These are phyloP conservation scores for Aspergillus texensis DNA, from an alignment of 2,329 filamentous ascomycete genomes.

Conservation along the genomic window DNA sequence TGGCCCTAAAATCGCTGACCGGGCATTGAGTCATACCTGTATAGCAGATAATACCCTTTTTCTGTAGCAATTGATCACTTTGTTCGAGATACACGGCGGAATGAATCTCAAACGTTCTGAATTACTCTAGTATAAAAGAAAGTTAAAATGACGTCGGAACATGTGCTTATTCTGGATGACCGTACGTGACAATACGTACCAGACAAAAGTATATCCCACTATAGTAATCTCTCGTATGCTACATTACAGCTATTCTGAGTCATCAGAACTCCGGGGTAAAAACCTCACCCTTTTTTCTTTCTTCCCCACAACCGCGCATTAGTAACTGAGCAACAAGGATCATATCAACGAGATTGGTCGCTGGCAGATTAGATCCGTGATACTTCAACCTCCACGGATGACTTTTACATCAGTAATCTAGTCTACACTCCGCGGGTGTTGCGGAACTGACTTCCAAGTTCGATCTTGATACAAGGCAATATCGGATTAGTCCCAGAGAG, in stretches of 20 bases:
- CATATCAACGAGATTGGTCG: not conserved
- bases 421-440: not conserved
- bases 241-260: not conserved
- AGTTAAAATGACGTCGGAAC: not conserved
- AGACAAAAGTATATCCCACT: not conserved
- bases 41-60: not conserved
- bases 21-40: not conserved
- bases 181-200: slow-evolving; percentile 20
- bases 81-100: not conserved
- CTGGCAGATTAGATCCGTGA: not conserved
- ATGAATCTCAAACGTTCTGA: not conserved
- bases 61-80: not conserved
- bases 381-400: not conserved
- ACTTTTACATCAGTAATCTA: not conserved
- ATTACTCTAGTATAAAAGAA: not conserved
- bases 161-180: slow-evolving; percentile 2
- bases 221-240: not conserved
- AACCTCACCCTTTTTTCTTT: not conserved
- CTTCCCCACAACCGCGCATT: not conserved
- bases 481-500: slow-evolving; percentile 5
- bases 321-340: not conserved
- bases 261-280: not conserved
- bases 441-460: not conserved
- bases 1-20: no score
- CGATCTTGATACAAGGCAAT: not conserved